These are phyloP conservation scores for Endocarpon pusillum DNA, from an alignment of 495 filamentous ascomycete genomes.

Conservation along the genomic window DNA sequence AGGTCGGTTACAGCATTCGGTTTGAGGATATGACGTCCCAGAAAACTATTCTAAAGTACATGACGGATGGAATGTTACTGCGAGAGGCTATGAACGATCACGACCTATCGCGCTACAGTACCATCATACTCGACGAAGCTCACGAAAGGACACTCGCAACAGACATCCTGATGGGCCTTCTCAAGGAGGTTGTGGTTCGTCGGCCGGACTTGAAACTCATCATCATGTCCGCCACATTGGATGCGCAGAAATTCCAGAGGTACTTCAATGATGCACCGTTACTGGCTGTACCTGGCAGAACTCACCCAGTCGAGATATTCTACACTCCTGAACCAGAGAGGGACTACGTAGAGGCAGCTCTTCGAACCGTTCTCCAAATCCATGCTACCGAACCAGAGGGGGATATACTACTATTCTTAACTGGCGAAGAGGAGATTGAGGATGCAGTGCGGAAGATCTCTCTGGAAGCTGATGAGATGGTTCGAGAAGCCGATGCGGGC, in stretches of 20 bases:
- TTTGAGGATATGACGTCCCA: slow-evolving; percentile 89
- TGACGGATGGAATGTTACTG: slow-evolving; percentile 99
- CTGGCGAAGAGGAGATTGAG: slow-evolving; percentile 98
- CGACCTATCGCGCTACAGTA: slow-evolving; percentile 79
- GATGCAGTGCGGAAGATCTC: slow-evolving; percentile 83
- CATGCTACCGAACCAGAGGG: slow-evolving; percentile 84
- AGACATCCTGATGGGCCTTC: slow-evolving; percentile 86
- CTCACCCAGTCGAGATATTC: slow-evolving; percentile 94
- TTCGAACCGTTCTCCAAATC: slow-evolving; percentile 90
- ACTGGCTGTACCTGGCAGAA: slow-evolving; percentile 86
- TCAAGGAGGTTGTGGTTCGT: slow-evolving; percentile 68
- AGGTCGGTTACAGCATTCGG: slow-evolving; percentile 97
- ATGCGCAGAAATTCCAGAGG: slow-evolving; percentile 94
- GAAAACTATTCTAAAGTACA: slow-evolving; percentile 94
- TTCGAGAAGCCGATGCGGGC: slow-evolving; percentile 75
- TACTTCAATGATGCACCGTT: slow-evolving; percentile 93
- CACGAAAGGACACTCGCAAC: slow-evolving; percentile 93
- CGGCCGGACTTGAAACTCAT: slow-evolving; percentile 85
- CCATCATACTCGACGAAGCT: slow-evolving; percentile 95
- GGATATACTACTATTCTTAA: slow-evolving; percentile 90
- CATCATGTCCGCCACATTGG: slow-evolving; percentile 95
- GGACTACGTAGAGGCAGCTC: slow-evolving; percentile 89
- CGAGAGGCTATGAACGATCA: slow-evolving; percentile 97
- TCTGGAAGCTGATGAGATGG: slow-evolving; percentile 80
- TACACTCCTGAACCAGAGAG: slow-evolving; percentile 93